A percentile compares a stretch with the other conserved stretches of the same genome.
phyloP scores from a whole-genome alignment of 2,329 filamentous ascomycete species.

The Alternaria ventricosa region DNA sequence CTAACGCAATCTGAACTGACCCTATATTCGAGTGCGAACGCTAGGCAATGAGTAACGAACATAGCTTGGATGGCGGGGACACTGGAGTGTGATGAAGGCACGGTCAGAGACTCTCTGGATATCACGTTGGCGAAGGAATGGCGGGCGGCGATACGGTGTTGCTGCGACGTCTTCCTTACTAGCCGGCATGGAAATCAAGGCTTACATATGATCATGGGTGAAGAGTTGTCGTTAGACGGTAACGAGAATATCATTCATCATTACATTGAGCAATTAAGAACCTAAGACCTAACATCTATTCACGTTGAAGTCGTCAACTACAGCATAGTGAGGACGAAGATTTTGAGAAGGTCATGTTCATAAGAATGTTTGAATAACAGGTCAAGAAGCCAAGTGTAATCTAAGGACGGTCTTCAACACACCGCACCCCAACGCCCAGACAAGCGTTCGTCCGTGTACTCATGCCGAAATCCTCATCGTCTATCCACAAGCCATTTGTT shows the following conservation, averaged over 20 bases:
- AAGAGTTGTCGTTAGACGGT: neutral
- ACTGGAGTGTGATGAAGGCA: neutral
- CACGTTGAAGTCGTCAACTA: fast-evolving
- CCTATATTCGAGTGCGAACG: neutral
- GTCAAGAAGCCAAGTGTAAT: neutral
- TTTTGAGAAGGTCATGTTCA: neutral
- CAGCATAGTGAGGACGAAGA: neutral
- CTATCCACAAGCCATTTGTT: neutral
- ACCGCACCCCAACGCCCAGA: neutral
- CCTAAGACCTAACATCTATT: neutral
- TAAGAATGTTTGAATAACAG: neutral
- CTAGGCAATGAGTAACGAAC: neutral
- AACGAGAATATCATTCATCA: neutral
- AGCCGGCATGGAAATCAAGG: neutral
- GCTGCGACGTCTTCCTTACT: neutral
- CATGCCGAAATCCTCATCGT: neutral
- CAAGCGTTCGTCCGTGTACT: neutral
- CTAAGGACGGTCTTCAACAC: neutral
- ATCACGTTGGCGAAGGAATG: neutral
- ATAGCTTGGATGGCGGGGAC: neutral
- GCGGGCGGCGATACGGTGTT: neutral
- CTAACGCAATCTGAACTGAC: neutral
- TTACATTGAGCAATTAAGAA: neutral
- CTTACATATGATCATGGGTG: neutral
- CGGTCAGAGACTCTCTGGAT: neutral